Conservation (phyloP, 2,329 filamentous ascomycete species). For the Aspergillus ibericus region DNA sequence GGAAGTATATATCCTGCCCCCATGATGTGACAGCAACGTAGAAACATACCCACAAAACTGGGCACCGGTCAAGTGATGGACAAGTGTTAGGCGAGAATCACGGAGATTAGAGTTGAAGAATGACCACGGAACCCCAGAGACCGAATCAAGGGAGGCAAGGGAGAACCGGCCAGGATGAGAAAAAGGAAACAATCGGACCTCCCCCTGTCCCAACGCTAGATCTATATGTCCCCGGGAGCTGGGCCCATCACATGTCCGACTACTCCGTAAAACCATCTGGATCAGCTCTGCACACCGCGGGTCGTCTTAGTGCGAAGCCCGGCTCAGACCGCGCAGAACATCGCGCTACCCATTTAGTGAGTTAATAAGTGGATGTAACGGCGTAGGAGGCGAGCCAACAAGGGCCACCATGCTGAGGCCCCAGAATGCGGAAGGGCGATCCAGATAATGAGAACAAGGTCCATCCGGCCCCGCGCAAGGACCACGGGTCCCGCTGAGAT, state of each 20-base stretch:
- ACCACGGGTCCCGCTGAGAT: neutral
- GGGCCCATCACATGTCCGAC: conserved; percentile 14
- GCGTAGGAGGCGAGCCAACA: conserved; percentile 3
- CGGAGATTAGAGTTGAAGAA: conserved; percentile 1
- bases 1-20: neutral
- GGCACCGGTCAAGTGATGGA: neutral
- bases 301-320: neutral
- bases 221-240: conserved; percentile 4
- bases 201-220: neutral
- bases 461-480: neutral
- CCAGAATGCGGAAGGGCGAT: conserved; percentile 1
- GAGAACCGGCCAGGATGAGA: conserved; percentile 1
- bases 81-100: neutral
- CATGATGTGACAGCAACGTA: neutral
- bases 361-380: conserved; percentile 1
- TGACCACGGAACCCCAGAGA: conserved; percentile 5
- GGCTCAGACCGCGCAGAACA: conserved; percentile 1
- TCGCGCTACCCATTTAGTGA: conserved; percentile 4
- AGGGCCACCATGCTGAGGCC: neutral
- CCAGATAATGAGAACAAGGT: neutral
- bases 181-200: neutral
- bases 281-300: conserved; percentile 1
- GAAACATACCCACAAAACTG: neutral
- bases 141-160: conserved; percentile 2
- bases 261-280: neutral